phyloP scores from a whole-genome alignment of 495 filamentous ascomycete species.

The Penicillium robsamsonii region DNA sequence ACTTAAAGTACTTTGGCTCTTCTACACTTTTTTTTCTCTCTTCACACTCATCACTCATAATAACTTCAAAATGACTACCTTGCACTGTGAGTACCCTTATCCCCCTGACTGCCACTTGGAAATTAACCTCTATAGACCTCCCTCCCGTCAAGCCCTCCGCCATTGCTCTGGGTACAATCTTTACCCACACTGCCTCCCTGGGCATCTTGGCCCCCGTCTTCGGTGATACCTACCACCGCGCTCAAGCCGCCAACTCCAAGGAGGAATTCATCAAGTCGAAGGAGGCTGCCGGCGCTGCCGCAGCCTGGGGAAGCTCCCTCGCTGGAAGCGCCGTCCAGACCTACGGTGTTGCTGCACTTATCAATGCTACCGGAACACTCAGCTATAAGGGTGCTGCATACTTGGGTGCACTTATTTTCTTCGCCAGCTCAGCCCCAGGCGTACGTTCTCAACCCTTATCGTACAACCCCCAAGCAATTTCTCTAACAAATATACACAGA shows the following conservation, averaged over 20 bases:
- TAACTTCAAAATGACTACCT: conserved; percentile 54
- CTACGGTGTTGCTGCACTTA: conserved; percentile 91
- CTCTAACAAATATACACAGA: conserved; percentile 45
- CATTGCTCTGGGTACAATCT: conserved; percentile 91
- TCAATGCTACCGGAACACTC: conserved; percentile 92
- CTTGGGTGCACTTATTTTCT: conserved; percentile 85
- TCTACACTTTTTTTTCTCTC: conserved; percentile 1
- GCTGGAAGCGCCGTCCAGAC: conserved; percentile 86
- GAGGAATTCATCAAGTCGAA: conserved; percentile 94
- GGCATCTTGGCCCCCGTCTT: conserved; percentile 87
- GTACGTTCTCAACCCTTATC: conserved; percentile 54
- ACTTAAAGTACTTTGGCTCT: background rate
- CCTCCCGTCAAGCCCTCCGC: conserved; percentile 97
- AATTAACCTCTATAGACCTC: conserved; percentile 59
- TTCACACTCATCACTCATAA: background rate
- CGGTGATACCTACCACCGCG: conserved; percentile 91
- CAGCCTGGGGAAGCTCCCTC: conserved; percentile 86
- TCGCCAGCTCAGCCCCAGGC: conserved; percentile 81
- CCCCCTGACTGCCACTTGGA: background rate
- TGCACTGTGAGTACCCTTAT: conserved; percentile 55
- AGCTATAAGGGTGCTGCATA: conserved; percentile 97
- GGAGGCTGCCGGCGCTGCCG: conserved; percentile 82
- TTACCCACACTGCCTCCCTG: conserved; percentile 82
- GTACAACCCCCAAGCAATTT: background rate
- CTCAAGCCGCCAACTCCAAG: conserved; percentile 87